Percentiles rank a stretch among this genome's conserved stretches.
These are phyloP conservation scores for Trametes cingulata DNA, from an alignment of 768 basidiomycete genomes.

Conservation along the genomic window DNA sequence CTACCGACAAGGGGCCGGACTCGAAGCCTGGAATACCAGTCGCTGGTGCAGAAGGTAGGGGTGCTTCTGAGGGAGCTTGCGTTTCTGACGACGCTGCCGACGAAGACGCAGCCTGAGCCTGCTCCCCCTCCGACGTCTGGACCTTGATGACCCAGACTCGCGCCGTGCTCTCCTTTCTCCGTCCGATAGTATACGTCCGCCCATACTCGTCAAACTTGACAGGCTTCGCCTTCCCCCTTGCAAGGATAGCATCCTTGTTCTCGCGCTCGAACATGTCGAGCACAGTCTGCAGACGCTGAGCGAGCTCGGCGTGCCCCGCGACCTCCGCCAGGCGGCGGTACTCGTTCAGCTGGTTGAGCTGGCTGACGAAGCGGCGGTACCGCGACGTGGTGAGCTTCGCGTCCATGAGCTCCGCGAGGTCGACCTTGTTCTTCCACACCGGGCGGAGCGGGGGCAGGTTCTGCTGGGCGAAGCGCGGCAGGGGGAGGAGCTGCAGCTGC, in stretches of 20 bases:
- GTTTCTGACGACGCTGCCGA: conserved; percentile 11
- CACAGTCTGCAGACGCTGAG: conserved; percentile 48
- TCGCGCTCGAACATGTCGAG: conserved; percentile 62
- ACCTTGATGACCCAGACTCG: conserved; percentile 91
- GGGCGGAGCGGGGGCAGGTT: conserved; percentile 58
- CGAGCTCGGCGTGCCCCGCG: conserved; percentile 60
- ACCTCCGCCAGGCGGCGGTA: conserved; percentile 59
- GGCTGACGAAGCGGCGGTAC: conserved; percentile 61
- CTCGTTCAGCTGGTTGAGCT: conserved; percentile 68
- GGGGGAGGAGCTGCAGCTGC: conserved; percentile 69
- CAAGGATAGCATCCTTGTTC: conserved; percentile 56
- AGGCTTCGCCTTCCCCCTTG: conserved; percentile 51
- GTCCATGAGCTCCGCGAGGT: conserved; percentile 58
- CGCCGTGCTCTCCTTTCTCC: conserved; percentile 87
- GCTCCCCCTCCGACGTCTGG: conserved; percentile 26
- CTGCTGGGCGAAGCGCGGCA: conserved; percentile 68
- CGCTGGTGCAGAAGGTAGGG: neutral
- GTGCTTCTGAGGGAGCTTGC: neutral
- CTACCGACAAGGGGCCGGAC: conserved; percentile 19
- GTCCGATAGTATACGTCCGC: conserved; percentile 84
- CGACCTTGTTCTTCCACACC: conserved; percentile 68
- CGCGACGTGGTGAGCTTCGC: conserved; percentile 66
- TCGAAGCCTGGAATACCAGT: conserved; percentile 11
- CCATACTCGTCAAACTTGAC: conserved; percentile 71
- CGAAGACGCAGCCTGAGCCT: neutral